phyloP scores from a whole-genome alignment of 1,284 basidiomycete genomes.

The Cronartium ribicola region DNA sequence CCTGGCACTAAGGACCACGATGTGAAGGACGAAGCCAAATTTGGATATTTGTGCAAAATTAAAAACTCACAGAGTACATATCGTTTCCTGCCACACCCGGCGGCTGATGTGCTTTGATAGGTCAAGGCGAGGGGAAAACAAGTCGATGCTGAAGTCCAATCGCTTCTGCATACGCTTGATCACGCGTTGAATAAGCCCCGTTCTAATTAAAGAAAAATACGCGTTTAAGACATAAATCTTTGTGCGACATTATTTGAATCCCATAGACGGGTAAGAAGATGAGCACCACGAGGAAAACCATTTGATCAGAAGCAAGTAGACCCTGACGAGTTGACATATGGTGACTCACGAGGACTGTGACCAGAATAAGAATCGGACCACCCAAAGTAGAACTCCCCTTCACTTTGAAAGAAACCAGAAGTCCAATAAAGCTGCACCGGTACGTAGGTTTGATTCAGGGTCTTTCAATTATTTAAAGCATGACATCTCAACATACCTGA shows the following conservation, averaged over 20 bases:
- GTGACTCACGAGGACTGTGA: constrained; percentile 3
- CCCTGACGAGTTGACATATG: no score
- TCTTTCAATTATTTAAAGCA: no score
- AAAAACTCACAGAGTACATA: constrained; percentile 59
- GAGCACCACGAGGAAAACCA: neutral
- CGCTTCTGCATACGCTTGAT: constrained; percentile 60
- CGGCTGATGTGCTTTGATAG: constrained; percentile 64
- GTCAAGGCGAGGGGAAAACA: constrained; percentile 72
- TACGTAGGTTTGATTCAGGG: no score
- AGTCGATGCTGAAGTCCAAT: constrained; percentile 74
- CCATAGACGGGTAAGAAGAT: neutral
- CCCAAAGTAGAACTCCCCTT: constrained; percentile 7
- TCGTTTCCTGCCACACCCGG: constrained; percentile 76
- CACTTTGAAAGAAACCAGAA: constrained; percentile 2
- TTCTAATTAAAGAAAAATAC: constrained; percentile 48
- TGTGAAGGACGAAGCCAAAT: constrained; percentile 55
- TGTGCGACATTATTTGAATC: neutral
- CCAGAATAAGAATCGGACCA: constrained; percentile 3
- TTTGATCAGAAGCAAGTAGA: no score
- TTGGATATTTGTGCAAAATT: no score
- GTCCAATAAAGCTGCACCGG: neutral
- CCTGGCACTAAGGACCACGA: constrained; percentile 62
- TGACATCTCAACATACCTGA: neutral
- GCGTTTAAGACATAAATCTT: constrained; percentile 48
- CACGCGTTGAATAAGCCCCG: constrained; percentile 45